A percentile compares a stretch with the other conserved stretches of the same genome.
These are phyloP conservation scores for Pythium chondricola DNA, from an alignment of 352 stramenopile genomes.

Conservation along the genomic window DNA sequence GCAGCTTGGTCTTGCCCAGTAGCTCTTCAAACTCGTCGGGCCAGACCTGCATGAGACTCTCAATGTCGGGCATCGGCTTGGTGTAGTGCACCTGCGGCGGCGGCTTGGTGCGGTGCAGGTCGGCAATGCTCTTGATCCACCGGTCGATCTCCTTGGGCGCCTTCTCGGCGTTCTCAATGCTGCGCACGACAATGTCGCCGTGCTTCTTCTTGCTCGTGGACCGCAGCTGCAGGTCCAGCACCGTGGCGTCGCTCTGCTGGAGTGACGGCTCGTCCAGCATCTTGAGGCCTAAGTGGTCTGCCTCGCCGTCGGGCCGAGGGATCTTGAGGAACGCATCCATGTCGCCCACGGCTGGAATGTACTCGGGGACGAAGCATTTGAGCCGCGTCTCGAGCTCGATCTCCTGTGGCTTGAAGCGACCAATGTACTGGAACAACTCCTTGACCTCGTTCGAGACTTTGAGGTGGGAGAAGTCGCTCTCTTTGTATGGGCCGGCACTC, in stretches of 20 bases:
- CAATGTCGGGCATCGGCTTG: conserved; percentile 93
- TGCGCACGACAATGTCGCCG: conserved; percentile 88
- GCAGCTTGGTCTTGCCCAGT: conserved; percentile 60
- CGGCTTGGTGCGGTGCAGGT: conserved; percentile 92
- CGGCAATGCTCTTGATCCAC: conserved; percentile 94
- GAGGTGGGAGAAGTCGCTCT: conserved; percentile 81
- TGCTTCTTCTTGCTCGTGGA: conserved; percentile 94
- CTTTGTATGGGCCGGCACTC: conserved; percentile 77
- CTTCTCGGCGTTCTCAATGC: conserved; percentile 93
- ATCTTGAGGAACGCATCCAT: conserved; percentile 97
- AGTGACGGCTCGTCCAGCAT: conserved; percentile 92
- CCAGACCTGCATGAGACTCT: conserved; percentile 92
- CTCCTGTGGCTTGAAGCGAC: conserved; percentile 93
- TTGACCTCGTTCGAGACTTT: conserved; percentile 88
- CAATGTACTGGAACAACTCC: conserved; percentile 93
- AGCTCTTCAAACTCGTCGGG: conserved; percentile 84
- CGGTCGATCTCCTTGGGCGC: conserved; percentile 90
- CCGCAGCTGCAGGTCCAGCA: conserved; percentile 93
- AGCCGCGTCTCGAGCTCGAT: conserved; percentile 93
- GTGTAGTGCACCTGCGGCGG: conserved; percentile 90
- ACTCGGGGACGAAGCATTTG: conserved; percentile 96
- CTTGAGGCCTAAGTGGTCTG: conserved; percentile 89
- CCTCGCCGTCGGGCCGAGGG: conserved; percentile 86
- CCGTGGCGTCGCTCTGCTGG: conserved; percentile 91
- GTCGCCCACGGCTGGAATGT: conserved; percentile 94